Evolutionary conservation across 2,329 filamentous ascomycete species (phyloP).

Genomic region (Monilinia vaccinii-corymbosi): DNA sequence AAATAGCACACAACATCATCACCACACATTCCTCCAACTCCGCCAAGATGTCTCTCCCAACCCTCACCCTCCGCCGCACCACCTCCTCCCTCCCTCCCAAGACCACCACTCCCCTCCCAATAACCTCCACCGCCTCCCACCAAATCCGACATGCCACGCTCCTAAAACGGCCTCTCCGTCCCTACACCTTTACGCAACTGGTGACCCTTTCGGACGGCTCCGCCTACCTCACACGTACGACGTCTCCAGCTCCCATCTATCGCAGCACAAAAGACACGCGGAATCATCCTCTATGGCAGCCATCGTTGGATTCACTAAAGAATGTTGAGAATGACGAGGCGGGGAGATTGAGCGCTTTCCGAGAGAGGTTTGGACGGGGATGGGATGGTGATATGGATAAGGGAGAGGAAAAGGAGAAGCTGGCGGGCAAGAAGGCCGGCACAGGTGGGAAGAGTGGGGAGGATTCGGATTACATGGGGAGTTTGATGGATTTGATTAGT

Average conservation of each 20-base stretch:
- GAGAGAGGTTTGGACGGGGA: conserved; percentile 70
- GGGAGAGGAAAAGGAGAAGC: conserved; percentile 27
- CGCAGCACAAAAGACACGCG: conserved; percentile 68
- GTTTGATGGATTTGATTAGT: conserved; percentile 48
- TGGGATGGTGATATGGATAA: conserved; percentile 71
- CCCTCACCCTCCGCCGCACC: conserved; percentile 16
- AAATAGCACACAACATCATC: background rate
- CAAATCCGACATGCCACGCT: conserved; percentile 66
- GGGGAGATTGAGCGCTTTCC: conserved; percentile 77
- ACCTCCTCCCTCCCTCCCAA: conserved; percentile 2
- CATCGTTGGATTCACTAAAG: conserved; percentile 65
- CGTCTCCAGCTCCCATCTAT: conserved; percentile 55
- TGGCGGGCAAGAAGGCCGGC: conserved; percentile 22
- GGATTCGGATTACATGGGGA: conserved; percentile 34
- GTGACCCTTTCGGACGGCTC: conserved; percentile 86
- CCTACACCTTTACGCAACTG: conserved; percentile 95
- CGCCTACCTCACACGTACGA: conserved; percentile 72
- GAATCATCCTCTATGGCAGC: conserved; percentile 89
- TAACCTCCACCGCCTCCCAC: conserved; percentile 2
- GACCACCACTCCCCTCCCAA: background rate
- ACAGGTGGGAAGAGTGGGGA: conserved; percentile 29
- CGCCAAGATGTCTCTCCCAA: conserved; percentile 16
- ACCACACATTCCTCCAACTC: background rate
- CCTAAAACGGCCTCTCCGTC: conserved; percentile 76
- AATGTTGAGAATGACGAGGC: conserved; percentile 95